Base-by-base conservation (phyloP, 2,329 filamentous ascomycete species). In the Thermoascus crustaceus region DNA sequence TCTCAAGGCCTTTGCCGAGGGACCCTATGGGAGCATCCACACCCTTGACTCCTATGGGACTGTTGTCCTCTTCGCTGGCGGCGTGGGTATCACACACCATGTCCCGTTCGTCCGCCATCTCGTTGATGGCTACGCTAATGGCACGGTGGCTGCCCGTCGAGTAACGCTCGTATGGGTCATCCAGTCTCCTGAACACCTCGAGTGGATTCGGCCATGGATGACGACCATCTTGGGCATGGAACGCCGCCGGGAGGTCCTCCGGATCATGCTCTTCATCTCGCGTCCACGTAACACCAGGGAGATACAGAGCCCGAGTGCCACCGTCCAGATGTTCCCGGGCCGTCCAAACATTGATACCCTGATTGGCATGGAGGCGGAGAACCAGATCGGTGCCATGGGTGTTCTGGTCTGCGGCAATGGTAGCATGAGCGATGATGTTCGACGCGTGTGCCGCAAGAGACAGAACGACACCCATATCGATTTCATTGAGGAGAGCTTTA, bases 11-110 rank as follows among this genome's bases (percentile, higher is more conserved):
- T 78, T 84, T 39, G 77, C 93, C 42, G 91, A 96, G 64, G 91
- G 91, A 0, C 89, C 91, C 1, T 96, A 96, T 56, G 81, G 78
- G 4, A 81, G 80, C 26, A 81, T 86, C 54, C 82, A 94, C 61
- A 79, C 78, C 41, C 79, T 96, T 45, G 80, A 87, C 60, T 95
- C 88, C 5, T 96, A 95, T 61, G 89, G 91, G 24, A 91, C 93
- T 27, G 79, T 81, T 29, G 76, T 98, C 44, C 80, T 98, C 38
- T 87, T 95, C 55, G 88, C 89, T 8, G 88, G 87, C 38, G 85
- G 89, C 38, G 87, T 91, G 4, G 91, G 91, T 43, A 96, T 98
- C 63, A 94, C 89, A 1, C 89, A 96, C 59, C 87, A 94, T 57
- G 76, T 96, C 19, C 85, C 87, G 21, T 94, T 93, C 58, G 74